A percentile compares a stretch with the other conserved stretches of the same genome.
These are phyloP conservation scores for Hyaloscypha finlandica DNA, from an alignment of 495 filamentous ascomycete genomes.

Conservation along the genomic window DNA sequence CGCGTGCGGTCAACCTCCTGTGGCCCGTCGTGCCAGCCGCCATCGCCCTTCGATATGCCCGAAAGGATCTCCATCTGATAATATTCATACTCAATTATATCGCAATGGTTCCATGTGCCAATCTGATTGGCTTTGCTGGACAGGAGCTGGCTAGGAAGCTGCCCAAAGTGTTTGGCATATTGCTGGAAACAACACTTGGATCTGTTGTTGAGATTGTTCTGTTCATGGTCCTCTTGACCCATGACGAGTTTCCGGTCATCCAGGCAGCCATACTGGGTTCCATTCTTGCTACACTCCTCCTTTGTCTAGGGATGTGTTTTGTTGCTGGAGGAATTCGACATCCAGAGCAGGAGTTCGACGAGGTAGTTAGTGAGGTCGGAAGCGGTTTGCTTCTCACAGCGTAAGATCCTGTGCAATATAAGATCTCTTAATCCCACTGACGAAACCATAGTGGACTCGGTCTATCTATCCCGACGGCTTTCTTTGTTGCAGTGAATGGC, in stretches of 20 bases:
- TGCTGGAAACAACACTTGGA: constrained; percentile 75
- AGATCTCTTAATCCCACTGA: background rate
- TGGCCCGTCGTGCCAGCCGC: constrained; percentile 76
- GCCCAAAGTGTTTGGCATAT: constrained; percentile 73
- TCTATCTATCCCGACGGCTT: constrained; percentile 80
- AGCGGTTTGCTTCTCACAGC: constrained; percentile 80
- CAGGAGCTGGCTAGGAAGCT: constrained; percentile 80
- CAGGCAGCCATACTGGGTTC: constrained; percentile 81
- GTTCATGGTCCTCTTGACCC: constrained; percentile 69
- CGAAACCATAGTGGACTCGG: constrained; percentile 59
- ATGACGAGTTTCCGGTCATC: constrained; percentile 57
- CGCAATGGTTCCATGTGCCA: constrained; percentile 87
- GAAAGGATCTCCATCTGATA: constrained; percentile 59
- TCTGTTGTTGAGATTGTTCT: constrained; percentile 81
- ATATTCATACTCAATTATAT: constrained; percentile 74
- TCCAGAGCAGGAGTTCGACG: constrained; percentile 69
- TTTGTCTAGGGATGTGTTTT: constrained; percentile 78
- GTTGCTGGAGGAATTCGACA: constrained; percentile 70
- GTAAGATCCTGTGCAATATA: constrained; percentile 31
- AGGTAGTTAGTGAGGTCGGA: constrained; percentile 78
- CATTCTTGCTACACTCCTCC: constrained; percentile 74
- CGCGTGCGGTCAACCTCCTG: constrained; percentile 48
- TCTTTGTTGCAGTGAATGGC: constrained; percentile 53
- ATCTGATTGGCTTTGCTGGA: constrained; percentile 82
- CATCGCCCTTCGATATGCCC: constrained; percentile 63